Percentiles rank a stretch among this genome's conserved stretches.
phyloP scores from a whole-genome alignment of 495 filamentous ascomycete genomes.

The Podospora pseudocomata region DNA sequence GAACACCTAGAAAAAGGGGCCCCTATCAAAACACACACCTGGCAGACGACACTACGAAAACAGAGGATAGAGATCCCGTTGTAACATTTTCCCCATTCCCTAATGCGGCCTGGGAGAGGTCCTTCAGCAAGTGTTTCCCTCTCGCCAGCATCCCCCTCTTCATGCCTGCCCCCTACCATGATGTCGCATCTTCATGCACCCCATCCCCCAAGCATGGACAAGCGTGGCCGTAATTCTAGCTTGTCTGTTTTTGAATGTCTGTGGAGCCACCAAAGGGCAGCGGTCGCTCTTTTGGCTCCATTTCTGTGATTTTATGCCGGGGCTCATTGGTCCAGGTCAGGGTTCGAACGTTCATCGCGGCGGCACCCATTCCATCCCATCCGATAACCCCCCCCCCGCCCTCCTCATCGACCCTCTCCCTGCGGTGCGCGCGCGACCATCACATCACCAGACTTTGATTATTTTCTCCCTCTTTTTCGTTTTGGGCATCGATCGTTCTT shows the following conservation, averaged over 20 bases:
- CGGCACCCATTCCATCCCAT: background rate
- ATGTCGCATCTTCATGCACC: background rate
- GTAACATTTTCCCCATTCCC: background rate
- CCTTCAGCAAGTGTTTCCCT: too few species aligned
- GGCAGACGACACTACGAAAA: background rate
- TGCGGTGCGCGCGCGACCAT: background rate
- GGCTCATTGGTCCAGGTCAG: constrained; percentile 6
- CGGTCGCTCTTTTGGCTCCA: constrained; percentile 9
- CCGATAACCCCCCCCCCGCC: background rate
- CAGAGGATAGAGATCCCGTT: background rate
- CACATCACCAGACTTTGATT: constrained; percentile 4
- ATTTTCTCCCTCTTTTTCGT: background rate
- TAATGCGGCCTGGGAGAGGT: background rate
- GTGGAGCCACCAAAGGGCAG: constrained; percentile 5
- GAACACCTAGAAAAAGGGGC: background rate
- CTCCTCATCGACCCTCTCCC: background rate
- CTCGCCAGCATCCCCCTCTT: background rate
- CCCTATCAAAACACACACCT: background rate
- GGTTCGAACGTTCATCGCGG: background rate
- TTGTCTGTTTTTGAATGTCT: constrained; percentile 9
- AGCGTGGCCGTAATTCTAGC: background rate
- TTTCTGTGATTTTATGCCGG: constrained; percentile 8
- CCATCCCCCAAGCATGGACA: background rate
- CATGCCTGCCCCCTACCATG: background rate
- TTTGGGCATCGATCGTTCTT: background rate